Base-by-base conservation (phyloP, 2,329 filamentous ascomycete species). In the Penicillium thymicola region DNA sequence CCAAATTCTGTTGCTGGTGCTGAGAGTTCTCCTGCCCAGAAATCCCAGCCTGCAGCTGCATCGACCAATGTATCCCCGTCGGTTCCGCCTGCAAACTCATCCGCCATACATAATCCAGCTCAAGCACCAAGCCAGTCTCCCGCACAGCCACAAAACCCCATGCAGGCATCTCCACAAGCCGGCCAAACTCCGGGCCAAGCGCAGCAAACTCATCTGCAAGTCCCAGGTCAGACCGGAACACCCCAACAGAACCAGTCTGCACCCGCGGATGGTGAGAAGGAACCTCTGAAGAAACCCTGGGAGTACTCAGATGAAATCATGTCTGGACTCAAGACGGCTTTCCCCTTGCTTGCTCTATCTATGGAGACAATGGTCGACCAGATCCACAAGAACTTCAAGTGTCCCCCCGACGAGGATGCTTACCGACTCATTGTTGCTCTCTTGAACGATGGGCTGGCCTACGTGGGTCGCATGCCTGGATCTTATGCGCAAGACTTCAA, bases 361-460 rank as follows among this genome's bases (percentile, higher is more conserved):
- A 97, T 99, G 94, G 94, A 99, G 78, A 96, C 93, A 0, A 99
- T 97, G 92, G 92, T 97, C 30, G 94, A 99, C 71, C 93, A 97
- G 75, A 96, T 99, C 57, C 89, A 94, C 74, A 97, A 97, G 80
- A 89, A 97, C 76, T 99, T 99, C 84, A 99, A 99, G 77, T 97
- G 94, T 68, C 93, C 93, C 14, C 93, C 93, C 0, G 94, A 99
- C 67, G 94, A 99, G 73, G 94, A 99, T 77, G 95, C 94, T 2
- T 97, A 97, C 75, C 85, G 94, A 48, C 82, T 99, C 16, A 99
- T 99, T 63, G 93, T 97, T n/a, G 95, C 94, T 3, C 79, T 99
- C 11, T 84, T 99, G 23, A 99, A 99, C 71, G 94, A 99, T 74
- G 94, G 91, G 0, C 78, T 99, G 51, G 91, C 91, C 28, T 97